Evolutionary conservation across 2,329 filamentous ascomycete genomes (phyloP).

Genomic region (Bisporella sp.): DNA sequence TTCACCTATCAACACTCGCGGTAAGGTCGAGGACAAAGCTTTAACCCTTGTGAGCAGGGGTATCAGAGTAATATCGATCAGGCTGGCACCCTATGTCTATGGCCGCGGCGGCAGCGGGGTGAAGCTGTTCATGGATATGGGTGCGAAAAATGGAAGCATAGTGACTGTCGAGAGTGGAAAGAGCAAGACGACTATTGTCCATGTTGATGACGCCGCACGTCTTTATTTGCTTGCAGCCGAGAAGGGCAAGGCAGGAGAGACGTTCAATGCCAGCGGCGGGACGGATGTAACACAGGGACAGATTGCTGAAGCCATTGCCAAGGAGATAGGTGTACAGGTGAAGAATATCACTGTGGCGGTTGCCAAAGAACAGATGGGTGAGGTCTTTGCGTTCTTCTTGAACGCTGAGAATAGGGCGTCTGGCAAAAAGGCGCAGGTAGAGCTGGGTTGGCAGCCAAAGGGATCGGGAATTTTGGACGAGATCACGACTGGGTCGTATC

Average conservation of each 20-base stretch:
- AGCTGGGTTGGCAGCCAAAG: neutral
- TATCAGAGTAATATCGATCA: constrained; percentile 30
- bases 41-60: constrained; percentile 23
- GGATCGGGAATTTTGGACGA: neutral
- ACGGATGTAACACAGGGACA: constrained; percentile 29
- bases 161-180: constrained; percentile 27
- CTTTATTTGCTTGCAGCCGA: constrained; percentile 33
- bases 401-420: neutral
- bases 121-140: constrained; percentile 27
- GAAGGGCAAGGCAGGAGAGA: constrained; percentile 27
- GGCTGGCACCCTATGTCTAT: constrained; percentile 38
- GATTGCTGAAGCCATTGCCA: constrained; percentile 24
- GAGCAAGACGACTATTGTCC: constrained; percentile 25
- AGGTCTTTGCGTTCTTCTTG: neutral
- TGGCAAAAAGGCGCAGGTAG: neutral
- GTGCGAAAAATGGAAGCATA: constrained; percentile 23
- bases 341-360: neutral
- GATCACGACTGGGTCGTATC: neutral
- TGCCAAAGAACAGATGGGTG: neutral
- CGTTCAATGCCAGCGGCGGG: constrained; percentile 29
- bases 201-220: constrained; percentile 37
- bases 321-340: constrained; percentile 14
- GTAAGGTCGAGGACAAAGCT: constrained; percentile 26
- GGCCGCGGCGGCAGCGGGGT: constrained; percentile 31
- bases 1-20: constrained; percentile 22